phyloP scores from a whole-genome alignment of 1,284 basidiomycete genomes.

The Austroboletus novae-zelandiae region DNA sequence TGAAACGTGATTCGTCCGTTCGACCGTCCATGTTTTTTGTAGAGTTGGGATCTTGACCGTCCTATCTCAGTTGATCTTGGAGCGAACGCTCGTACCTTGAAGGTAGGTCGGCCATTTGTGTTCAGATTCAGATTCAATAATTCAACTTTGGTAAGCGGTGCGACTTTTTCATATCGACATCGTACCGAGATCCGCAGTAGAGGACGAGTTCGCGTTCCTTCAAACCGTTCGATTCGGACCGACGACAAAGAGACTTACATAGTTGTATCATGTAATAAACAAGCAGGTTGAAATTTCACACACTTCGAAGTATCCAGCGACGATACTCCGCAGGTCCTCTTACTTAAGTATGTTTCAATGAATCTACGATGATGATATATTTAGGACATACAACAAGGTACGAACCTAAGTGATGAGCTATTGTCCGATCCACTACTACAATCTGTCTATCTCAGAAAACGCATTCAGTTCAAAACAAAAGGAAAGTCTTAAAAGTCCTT shows the following conservation, averaged over 20 bases:
- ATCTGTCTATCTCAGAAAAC: background rate
- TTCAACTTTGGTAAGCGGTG: background rate
- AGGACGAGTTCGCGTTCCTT: background rate
- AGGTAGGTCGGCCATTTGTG: background rate
- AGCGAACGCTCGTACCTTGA: background rate
- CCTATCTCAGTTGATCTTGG: background rate
- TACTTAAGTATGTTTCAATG: no score
- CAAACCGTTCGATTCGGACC: background rate
- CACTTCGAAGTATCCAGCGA: background rate
- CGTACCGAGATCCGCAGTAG: background rate
- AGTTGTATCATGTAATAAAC: background rate
- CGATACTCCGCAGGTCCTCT: background rate
- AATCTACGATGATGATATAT: background rate
- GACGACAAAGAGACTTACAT: background rate
- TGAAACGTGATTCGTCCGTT: background rate
- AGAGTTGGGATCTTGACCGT: background rate
- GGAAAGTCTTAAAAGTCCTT: background rate
- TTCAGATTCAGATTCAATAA: background rate
- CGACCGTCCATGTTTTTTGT: background rate
- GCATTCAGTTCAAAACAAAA: background rate
- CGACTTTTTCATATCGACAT: conserved; percentile 5
- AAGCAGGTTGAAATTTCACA: background rate
- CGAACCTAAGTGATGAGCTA: background rate
- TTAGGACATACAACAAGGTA: background rate
- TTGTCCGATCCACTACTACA: background rate